These are phyloP conservation scores for Apiotrichum siamense DNA, from an alignment of 1,284 basidiomycete genomes.

Conservation along the genomic window DNA sequence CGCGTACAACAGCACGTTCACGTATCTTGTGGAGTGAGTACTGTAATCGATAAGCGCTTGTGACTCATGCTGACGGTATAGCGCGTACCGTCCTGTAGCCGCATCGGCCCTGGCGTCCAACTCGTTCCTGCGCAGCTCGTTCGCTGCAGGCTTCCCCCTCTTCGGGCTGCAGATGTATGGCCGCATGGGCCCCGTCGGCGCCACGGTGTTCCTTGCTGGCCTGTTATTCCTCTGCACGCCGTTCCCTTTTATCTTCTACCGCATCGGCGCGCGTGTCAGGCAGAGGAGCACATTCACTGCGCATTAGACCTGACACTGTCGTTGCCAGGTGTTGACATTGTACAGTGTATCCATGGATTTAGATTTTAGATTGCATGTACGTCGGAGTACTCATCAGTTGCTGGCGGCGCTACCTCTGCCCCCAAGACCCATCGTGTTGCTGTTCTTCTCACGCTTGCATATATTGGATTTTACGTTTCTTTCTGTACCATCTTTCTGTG, in stretches of 20 bases:
- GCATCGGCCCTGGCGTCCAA: constrained; percentile 72
- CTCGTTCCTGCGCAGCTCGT: constrained; percentile 58
- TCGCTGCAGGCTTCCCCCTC: constrained; percentile 68
- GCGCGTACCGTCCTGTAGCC: constrained; percentile 68
- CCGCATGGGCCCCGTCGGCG: constrained; percentile 63
- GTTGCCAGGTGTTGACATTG: neutral
- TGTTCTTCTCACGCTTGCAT: no score
- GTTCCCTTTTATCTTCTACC: constrained; percentile 55
- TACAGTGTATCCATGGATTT: neutral
- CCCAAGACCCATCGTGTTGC: no score
- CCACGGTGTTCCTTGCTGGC: constrained; percentile 67
- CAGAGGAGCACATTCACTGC: constrained; percentile 12
- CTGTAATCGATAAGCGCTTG: neutral
- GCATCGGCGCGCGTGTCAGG: constrained; percentile 37
- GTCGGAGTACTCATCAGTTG: no score
- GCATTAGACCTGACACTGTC: no score
- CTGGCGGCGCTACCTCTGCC: no score
- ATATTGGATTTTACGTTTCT: no score
- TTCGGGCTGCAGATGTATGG: constrained; percentile 44
- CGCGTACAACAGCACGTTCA: constrained; percentile 64
- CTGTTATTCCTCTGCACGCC: constrained; percentile 63
- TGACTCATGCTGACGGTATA: constrained; percentile 34
- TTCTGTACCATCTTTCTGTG: no score
- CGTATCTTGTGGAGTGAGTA: constrained; percentile 44
- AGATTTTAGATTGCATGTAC: no score